phyloP scores from a whole-genome alignment of 176 grass and related monocot genomes.

The Olyra latifolia region DNA sequence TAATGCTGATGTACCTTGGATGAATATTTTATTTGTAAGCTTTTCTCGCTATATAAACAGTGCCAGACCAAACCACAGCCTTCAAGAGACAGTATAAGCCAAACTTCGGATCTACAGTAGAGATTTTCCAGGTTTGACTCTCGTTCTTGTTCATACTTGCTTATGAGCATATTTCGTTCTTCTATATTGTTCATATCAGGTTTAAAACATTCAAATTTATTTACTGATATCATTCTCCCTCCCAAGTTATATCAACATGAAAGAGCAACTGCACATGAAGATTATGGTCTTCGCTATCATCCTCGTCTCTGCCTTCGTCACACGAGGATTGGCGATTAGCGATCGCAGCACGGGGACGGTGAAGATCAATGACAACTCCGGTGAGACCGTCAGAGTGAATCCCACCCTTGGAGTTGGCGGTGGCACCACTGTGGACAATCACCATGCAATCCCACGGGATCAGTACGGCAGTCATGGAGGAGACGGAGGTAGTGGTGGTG shows the following conservation, averaged over 20 bases:
- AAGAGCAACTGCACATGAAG: not conserved
- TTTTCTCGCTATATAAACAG: conserved; percentile 45
- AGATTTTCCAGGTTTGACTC: conserved; percentile 32
- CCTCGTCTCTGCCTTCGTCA: not conserved
- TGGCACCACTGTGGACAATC: conserved; percentile 38
- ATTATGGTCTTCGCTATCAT: conserved; percentile 9
- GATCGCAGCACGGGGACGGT: not conserved
- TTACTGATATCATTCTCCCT: not conserved
- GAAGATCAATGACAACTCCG: not conserved
- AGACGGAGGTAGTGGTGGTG: conserved; percentile 12
- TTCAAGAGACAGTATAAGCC: conserved; percentile 26
- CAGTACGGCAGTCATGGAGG: conserved; percentile 47
- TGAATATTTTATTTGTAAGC: not conserved
- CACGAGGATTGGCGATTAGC: not conserved
- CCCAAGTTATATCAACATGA: not conserved
- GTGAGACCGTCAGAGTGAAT: not conserved
- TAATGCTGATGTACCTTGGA: not conserved
- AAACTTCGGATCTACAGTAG: not conserved
- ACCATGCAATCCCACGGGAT: conserved; percentile 55
- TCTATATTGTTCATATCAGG: not conserved
- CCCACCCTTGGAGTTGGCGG: not conserved
- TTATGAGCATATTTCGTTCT: not conserved
- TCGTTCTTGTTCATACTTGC: not conserved
- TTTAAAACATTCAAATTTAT: not conserved
- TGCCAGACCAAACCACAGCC: conserved; percentile 17